A percentile compares a stretch with the other conserved stretches of the same genome.
phyloP scores from a whole-genome alignment of 257 asterid genomes.

The Rhazya stricta region DNA sequence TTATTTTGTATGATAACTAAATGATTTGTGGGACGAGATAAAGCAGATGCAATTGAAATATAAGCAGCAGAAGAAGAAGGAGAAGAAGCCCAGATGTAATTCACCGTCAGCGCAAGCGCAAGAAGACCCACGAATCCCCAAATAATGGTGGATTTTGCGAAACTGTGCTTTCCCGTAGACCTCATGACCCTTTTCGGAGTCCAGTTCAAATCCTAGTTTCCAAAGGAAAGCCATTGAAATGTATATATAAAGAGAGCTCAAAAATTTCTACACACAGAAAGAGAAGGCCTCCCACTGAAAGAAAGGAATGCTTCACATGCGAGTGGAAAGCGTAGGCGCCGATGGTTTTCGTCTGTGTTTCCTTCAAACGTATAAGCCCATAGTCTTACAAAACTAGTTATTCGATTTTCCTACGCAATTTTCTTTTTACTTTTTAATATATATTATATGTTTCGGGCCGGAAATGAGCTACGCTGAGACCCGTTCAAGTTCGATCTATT shows the following conservation, averaged over 20 bases:
- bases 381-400: too few species aligned
- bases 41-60: conserved; percentile 32
- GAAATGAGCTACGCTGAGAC: too few species aligned
- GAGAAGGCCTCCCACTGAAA: not conserved
- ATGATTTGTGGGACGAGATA: conserved; percentile 23
- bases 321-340: conserved; percentile 44
- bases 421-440: too few species aligned
- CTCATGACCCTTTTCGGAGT: conserved; percentile 27
- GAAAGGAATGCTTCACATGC: conserved; percentile 11
- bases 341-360: conserved; percentile 31
- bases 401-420: too few species aligned
- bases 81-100: conserved; percentile 42
- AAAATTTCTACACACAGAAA: conserved; percentile 6
- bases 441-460: too few species aligned
- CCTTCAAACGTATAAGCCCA: too few species aligned
- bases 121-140: conserved; percentile 37
- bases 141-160: conserved; percentile 39
- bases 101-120: conserved; percentile 36
- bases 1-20: conserved; percentile 24
- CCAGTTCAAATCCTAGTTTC: not conserved
- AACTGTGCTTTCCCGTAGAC: conserved; percentile 38
- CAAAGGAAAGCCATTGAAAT: not conserved
- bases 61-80: conserved; percentile 39
- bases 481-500: too few species aligned
- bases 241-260: not conserved